Percentiles rank a stretch among this genome's conserved stretches.
phyloP scores from a whole-genome alignment of 306 rosid genomes.

The Cicer bijugum region DNA sequence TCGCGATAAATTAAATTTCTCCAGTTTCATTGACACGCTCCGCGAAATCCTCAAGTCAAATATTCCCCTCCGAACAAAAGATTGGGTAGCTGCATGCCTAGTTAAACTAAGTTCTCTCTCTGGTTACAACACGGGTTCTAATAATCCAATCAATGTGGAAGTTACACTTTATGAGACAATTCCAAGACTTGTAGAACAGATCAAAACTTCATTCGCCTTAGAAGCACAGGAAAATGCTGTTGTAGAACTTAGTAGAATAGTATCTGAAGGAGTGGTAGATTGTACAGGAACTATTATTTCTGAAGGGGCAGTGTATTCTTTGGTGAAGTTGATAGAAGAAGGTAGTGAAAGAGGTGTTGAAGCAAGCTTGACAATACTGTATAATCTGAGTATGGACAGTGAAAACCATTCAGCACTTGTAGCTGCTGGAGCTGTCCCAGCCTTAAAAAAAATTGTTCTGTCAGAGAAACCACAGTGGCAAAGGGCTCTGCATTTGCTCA shows the following conservation, averaged over 20 bases:
- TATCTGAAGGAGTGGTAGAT: constrained; percentile 79
- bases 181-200: constrained; percentile 79
- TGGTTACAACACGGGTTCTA: constrained; percentile 37
- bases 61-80: constrained; percentile 70
- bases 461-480: constrained; percentile 76
- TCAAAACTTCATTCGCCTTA: constrained; percentile 60
- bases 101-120: constrained; percentile 74
- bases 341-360: constrained; percentile 73
- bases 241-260: constrained; percentile 74
- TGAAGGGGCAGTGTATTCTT: constrained; percentile 59
- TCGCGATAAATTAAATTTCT: constrained; percentile 50
- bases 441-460: constrained; percentile 61
- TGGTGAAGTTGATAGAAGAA: constrained; percentile 78
- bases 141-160: constrained; percentile 70
- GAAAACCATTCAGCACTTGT: constrained; percentile 75
- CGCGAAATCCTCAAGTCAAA: constrained; percentile 67
- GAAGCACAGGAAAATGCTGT: constrained; percentile 72
- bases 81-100: constrained; percentile 85
- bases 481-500: constrained; percentile 74
- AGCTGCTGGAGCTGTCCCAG: constrained; percentile 78
- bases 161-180: constrained; percentile 77
- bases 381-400: constrained; percentile 79
- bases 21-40: constrained; percentile 61
- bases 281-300: constrained; percentile 63
- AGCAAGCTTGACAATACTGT: constrained; percentile 71